Evolutionary conservation across 2,329 filamentous ascomycete genomes (phyloP).

Genomic region (Colletotrichum abscissum): DNA sequence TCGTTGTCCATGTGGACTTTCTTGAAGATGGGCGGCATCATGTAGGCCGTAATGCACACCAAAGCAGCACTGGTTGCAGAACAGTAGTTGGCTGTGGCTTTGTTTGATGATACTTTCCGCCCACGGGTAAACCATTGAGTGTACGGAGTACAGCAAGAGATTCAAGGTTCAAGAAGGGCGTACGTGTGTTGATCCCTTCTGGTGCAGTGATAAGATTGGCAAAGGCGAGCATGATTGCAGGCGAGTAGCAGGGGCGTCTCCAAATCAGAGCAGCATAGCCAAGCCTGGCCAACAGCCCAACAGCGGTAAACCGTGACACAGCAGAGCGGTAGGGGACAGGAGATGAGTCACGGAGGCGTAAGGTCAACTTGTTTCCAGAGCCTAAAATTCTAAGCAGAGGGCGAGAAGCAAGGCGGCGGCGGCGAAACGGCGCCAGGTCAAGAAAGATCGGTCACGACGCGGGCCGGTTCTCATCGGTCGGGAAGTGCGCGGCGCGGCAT

Average conservation of each 20-base stretch:
- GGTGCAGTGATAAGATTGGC: constrained; percentile 14
- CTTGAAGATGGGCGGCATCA: background rate
- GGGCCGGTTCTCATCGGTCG: constrained; percentile 20
- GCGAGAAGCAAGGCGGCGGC: constrained; percentile 1
- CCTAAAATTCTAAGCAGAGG: background rate
- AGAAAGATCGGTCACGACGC: constrained; percentile 19
- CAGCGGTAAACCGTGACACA: background rate
- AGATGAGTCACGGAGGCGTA: constrained; percentile 20
- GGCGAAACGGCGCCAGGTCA: constrained; percentile 28
- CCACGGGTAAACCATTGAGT: background rate
- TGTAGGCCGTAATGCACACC: background rate
- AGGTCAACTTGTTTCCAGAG: too few relatives aligned
- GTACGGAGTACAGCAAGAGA: background rate
- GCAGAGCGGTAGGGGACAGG: background rate
- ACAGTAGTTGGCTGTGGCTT: constrained; percentile 19
- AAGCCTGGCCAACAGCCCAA: constrained; percentile 12
- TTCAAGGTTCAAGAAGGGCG: constrained; percentile 7
- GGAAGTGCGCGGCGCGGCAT: constrained; percentile 10
- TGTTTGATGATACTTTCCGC: background rate
- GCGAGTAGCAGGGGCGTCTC: constrained; percentile 12
- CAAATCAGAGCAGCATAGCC: constrained; percentile 14
- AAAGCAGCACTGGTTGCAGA: background rate
- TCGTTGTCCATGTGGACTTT: background rate
- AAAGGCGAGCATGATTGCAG: constrained; percentile 7
- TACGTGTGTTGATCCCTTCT: constrained; percentile 18